phyloP scores from a whole-genome alignment of 345 rosid species.

The Raphanus raphanistrum region DNA sequence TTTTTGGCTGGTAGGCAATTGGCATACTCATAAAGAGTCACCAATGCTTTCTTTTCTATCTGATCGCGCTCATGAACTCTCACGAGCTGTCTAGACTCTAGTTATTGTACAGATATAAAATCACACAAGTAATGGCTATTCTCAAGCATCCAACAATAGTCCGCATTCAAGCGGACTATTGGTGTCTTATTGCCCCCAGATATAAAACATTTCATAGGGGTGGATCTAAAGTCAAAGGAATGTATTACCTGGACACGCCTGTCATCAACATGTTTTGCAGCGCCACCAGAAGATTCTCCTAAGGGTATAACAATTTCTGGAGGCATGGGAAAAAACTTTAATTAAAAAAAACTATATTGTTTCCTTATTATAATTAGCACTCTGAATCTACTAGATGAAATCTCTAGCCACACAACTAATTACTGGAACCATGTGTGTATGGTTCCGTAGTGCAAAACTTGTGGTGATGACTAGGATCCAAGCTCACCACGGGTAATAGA shows the following conservation, averaged over 20 bases:
- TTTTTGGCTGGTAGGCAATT: background rate
- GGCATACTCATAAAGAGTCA: background rate
- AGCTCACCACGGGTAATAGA: background rate
- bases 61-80: background rate
- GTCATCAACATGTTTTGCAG: slow-evolving; percentile 78
- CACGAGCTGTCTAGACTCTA: background rate
- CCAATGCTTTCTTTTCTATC: background rate
- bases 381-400: background rate
- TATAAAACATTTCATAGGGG: background rate
- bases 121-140: background rate
- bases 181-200: background rate
- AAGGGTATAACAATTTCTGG: slow-evolving; percentile 77
- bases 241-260: slow-evolving; percentile 72
- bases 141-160: slow-evolving; percentile 24
- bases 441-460: background rate
- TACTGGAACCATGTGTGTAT: background rate
- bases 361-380: slow-evolving; percentile 12
- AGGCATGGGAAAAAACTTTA: slow-evolving; percentile 16
- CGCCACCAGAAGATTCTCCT: slow-evolving; percentile 90
- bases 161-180: background rate
- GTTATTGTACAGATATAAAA: background rate
- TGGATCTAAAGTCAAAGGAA: slow-evolving; percentile 19
- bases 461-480: background rate
- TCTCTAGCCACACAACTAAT: slow-evolving; percentile 7
- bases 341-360: slow-evolving; percentile 6